Evolutionary conservation across 2,329 filamentous ascomycete species (phyloP), one percentile per base, ranked within the genome.

Genomic region (Fusarium kyushuense): DNA sequence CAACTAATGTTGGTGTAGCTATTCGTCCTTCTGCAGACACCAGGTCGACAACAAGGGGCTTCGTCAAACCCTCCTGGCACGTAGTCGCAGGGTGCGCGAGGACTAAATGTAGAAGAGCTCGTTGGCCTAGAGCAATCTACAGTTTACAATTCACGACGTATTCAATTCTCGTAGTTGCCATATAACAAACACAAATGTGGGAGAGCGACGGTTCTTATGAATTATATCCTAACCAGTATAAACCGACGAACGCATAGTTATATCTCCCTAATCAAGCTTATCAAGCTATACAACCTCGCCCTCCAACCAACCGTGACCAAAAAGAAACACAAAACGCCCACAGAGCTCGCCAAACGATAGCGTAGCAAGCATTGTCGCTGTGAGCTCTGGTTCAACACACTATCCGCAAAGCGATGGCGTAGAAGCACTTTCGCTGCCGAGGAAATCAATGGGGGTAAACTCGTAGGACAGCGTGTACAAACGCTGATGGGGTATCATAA

Each of bases 371-470:
- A 86, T 85, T 86, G 78, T 86, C 83, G 83, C 78, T 77, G 72
- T 72, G 71, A 74, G 76, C 72, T 81, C 82, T 82, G 80, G 82
- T 83, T 77, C 80, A 80, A 83, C 79, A 81, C 82, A 82, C 82
- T 82, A 84, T 83, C 81, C 82, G 67, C 67, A 70, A 67, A 82
- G 82, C 82, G 79, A 85, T 85, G 83, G 83, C 83, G 83, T 84
- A 84, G 76, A 65, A 83, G 83, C 83, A 84, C 83, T 85, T 76
- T 85, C 82, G 81, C 82, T 80, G 83, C 82, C 83, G 83, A 85
- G 80, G 51, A 64, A 59, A 51, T 51, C 74, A 67, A 64, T 51
- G 38, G 27, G 27, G n/a, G 42, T 45, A 69, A 71, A 74, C 79
- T 81, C 80, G 80, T 77, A 74, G 74, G 79, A 82, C 78, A 78